These are phyloP conservation scores for Penicillium sp. DNA, from an alignment of 2,329 filamentous ascomycete species.

Conservation along the genomic window DNA sequence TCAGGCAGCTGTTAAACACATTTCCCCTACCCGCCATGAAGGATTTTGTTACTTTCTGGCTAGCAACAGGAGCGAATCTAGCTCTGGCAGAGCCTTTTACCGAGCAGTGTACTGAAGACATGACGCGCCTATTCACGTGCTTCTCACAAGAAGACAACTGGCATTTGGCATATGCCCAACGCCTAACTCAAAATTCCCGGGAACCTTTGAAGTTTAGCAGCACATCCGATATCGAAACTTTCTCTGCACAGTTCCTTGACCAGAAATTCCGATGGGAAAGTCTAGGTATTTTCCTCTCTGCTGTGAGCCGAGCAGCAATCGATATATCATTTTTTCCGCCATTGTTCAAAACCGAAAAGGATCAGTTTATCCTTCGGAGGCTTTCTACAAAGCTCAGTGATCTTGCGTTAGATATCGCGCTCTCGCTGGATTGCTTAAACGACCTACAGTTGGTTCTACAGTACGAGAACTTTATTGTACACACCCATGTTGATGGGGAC, in stretches of 20 bases:
- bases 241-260: conserved; percentile 24
- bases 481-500: conserved; percentile 46
- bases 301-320: conserved; percentile 34
- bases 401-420: conserved; percentile 37
- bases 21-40: conserved; percentile 25
- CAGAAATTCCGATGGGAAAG: conserved; percentile 41
- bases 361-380: conserved; percentile 26
- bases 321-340: conserved; percentile 32
- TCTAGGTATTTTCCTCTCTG: conserved; percentile 39
- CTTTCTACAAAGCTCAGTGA: conserved; percentile 33
- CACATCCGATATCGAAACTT: conserved; percentile 12
- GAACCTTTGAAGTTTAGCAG: conserved; percentile 15
- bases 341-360: conserved; percentile 30
- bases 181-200: conserved; percentile 22
- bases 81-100: conserved; percentile 26
- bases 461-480: conserved; percentile 49
- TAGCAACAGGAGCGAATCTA: conserved; percentile 26
- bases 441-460: conserved; percentile 48
- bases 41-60: conserved; percentile 26
- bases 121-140: conserved; percentile 20
- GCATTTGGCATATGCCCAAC: conserved; percentile 25
- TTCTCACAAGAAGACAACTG: conserved; percentile 23
- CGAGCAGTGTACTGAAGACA: conserved; percentile 23
- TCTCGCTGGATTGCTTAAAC: conserved; percentile 39
- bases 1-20: conserved; percentile 20